Percentiles rank a stretch among this genome's conserved stretches.
phyloP scores from a whole-genome alignment of 176 grass and related monocot genomes.

The Zizania latifolia region DNA sequence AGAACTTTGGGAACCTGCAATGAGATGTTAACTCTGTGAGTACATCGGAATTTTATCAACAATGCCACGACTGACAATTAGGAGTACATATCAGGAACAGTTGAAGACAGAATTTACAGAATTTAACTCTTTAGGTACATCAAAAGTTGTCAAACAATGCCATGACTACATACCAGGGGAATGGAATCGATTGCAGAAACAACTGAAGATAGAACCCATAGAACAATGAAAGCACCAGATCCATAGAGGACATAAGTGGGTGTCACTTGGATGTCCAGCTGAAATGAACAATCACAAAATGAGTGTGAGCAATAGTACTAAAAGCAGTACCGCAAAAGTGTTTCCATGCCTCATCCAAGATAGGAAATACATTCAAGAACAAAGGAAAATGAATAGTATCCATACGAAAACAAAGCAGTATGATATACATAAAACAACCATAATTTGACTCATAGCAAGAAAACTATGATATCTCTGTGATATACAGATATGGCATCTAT shows the following conservation, averaged over 20 bases:
- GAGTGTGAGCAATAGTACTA: no score
- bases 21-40: neutral
- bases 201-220: slow-evolving; percentile 57
- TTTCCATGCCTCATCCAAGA: no score
- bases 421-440: neutral
- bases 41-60: neutral
- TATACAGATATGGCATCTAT: neutral
- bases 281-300: slow-evolving; percentile 13
- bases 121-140: neutral
- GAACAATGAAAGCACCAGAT: slow-evolving; percentile 39
- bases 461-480: no score
- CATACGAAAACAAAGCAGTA: neutral
- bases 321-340: no score
- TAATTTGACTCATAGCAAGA: no score
- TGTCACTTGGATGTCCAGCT: slow-evolving; percentile 73
- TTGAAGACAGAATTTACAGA: neutral
- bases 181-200: slow-evolving; percentile 67
- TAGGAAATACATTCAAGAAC: no score
- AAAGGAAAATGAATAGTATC: no score
- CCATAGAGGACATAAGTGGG: slow-evolving; percentile 48
- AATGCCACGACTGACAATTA: neutral
- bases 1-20: slow-evolving; percentile 78
- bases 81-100: neutral
- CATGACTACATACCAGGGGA: slow-evolving; percentile 65
- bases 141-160: neutral